Conservation (phyloP, 768 basidiomycete species). For the Mrakia blollopis region DNA sequence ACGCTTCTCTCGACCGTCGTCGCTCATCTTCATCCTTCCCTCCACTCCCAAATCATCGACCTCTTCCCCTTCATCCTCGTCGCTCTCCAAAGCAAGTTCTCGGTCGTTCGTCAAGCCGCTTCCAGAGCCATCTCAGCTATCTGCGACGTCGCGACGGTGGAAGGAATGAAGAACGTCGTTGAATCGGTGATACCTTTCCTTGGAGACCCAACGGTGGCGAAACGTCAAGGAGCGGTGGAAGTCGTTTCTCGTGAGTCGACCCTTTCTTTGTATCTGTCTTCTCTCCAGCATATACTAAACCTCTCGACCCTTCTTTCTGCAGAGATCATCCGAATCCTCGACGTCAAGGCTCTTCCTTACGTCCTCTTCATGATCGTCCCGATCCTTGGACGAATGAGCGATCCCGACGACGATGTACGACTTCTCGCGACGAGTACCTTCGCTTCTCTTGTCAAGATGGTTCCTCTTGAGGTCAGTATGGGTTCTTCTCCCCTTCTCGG, state of each 20-base stretch:
- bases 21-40: conserved; percentile 63
- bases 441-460: conserved; percentile 95
- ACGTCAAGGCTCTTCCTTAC: conserved; percentile 91
- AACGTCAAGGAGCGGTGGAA: conserved; percentile 86
- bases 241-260: conserved; percentile 73
- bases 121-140: conserved; percentile 82
- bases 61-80: conserved; percentile 71
- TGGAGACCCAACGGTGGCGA: conserved; percentile 67
- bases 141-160: conserved; percentile 75
- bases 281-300: not conserved
- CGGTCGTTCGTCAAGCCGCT: conserved; percentile 82
- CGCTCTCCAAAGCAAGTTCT: conserved; percentile 77
- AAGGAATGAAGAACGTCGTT: conserved; percentile 86
- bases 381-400: conserved; percentile 94
- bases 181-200: conserved; percentile 75
- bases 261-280: not conserved
- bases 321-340: conserved; percentile 89
- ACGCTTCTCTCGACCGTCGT: conserved; percentile 80
- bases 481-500: not conserved
- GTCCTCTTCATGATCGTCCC: conserved; percentile 96
- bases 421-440: conserved; percentile 95
- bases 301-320: not conserved
- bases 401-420: conserved; percentile 82
- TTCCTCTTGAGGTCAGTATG: conserved; percentile 89
- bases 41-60: conserved; percentile 64